Evolutionary conservation across 306 rosid genomes (phyloP), one percentile per base, ranked within the genome.

Genomic region (Astragalus glycyphyllos): DNA sequence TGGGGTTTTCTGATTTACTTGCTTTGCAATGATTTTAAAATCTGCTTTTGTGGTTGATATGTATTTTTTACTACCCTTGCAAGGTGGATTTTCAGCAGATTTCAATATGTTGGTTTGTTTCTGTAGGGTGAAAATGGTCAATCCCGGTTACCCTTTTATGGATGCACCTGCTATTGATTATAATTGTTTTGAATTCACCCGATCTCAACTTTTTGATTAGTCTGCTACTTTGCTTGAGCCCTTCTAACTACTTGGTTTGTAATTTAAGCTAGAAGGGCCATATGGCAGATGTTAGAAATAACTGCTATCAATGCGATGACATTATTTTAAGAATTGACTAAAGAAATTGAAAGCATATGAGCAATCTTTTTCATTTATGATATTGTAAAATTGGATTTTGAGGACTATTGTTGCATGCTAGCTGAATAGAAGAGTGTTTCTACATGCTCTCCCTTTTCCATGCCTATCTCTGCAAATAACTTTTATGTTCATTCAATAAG

Each of bases 331-430:
- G n/a, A 40, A 11, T 55, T 56, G 29, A 2, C 16, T 0, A 45
- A 45, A 8, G 51, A 32, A 54, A 65, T 46, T 67, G 49, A 10
- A 32, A 48, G 16, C 46, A 11, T 15, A 14, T 34, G 13, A n/a
- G n/a, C n/a, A n/a, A n/a, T n/a, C n/a, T n/a, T n/a, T 50, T 32
- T 55, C 4, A n/a, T 23, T 13, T 55, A 53, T 64, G 42, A 74
- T 31, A 20, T 4, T 73, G 41, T 16, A 44, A 17, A 53, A 41
- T 53, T 54, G 49, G 41, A 31, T 29, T 16, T 9, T 31, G 50
- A 16, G 41, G 73, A 56, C 7, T 47, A 31, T 34, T 29, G 41
- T 66, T 11, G 11, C 14, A n/a, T 11, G 23, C 59, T 1, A 6
- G 34, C 11, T 54, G 47, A 4, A 26, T 55, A 32, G 17, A 63